Conservation (phyloP, 2,329 filamentous ascomycete species). For the Talaromyces funiculosus region DNA sequence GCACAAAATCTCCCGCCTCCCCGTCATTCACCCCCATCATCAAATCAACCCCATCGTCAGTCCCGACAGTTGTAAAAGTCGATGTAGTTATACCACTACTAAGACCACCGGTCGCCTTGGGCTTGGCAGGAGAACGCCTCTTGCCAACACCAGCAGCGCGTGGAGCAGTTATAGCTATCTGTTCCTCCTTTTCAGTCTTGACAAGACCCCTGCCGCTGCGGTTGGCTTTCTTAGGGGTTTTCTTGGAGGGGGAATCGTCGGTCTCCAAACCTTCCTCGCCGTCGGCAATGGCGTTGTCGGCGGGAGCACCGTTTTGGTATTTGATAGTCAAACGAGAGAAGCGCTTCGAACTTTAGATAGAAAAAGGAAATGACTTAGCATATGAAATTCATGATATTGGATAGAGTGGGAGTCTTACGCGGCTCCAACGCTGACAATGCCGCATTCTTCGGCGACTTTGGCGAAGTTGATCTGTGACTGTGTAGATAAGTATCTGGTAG, state of each 20-base stretch:
- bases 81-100: background rate
- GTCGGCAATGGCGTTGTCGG: background rate
- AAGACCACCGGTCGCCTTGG: background rate
- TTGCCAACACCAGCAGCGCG: background rate
- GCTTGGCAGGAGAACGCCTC: background rate
- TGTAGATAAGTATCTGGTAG: background rate
- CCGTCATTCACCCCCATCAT: background rate
- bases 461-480: conserved; percentile 4
- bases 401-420: background rate
- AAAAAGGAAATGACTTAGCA: background rate
- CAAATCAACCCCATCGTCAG: background rate
- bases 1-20: background rate
- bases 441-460: conserved; percentile 1
- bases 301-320: background rate
- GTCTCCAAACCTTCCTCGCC: background rate
- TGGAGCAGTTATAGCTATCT: background rate
- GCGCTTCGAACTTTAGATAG: conserved; percentile 1
- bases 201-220: background rate
- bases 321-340: conserved; percentile 6
- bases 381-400: background rate
- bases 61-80: background rate
- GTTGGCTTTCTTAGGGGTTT: background rate
- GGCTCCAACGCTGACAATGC: conserved; percentile 9
- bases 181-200: background rate
- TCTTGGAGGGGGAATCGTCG: background rate